A percentile compares a stretch with the other conserved stretches of the same genome.
Conservation (phyloP, 129 eudicot species). For the Flaveria sonorensis region DNA sequence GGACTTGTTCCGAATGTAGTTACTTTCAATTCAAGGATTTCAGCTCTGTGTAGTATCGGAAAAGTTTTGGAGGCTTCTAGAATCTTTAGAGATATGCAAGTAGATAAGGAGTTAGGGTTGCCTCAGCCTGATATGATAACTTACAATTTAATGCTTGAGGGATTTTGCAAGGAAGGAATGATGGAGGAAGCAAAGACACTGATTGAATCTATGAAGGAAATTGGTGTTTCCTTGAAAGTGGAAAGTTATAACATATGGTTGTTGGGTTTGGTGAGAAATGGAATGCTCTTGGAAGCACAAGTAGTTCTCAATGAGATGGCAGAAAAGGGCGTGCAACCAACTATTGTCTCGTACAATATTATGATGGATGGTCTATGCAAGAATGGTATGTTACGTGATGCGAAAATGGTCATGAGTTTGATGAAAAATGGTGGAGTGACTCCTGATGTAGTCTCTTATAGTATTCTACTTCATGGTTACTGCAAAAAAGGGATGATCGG, state of each 20-base stretch:
- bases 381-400: conserved; percentile 74
- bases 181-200: conserved; percentile 65
- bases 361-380: conserved; percentile 65
- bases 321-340: conserved; percentile 52
- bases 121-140: conserved; percentile 75
- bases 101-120: conserved; percentile 63
- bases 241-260: conserved; percentile 83
- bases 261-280: conserved; percentile 69
- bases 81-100: conserved; percentile 92
- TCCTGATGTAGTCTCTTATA: conserved; percentile 76
- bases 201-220: conserved; percentile 63
- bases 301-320: conserved; percentile 64
- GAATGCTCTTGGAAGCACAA: conserved; percentile 72
- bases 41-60: conserved; percentile 71
- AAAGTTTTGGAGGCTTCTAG: conserved; percentile 81
- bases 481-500: conserved; percentile 66
- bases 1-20: conserved; percentile 71
- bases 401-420: conserved; percentile 58
- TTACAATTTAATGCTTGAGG: conserved; percentile 69
- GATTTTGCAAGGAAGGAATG: conserved; percentile 81
- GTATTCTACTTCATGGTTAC: conserved; percentile 76
- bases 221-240: conserved; percentile 37
- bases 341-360: conserved; percentile 58
- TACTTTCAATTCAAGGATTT: conserved; percentile 85
- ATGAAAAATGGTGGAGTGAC: conserved; percentile 59